A percentile compares a stretch with the other conserved stretches of the same genome.
Evolutionary conservation across 495 filamentous ascomycete species (phyloP).

Genomic region (Daldinia grandis): DNA sequence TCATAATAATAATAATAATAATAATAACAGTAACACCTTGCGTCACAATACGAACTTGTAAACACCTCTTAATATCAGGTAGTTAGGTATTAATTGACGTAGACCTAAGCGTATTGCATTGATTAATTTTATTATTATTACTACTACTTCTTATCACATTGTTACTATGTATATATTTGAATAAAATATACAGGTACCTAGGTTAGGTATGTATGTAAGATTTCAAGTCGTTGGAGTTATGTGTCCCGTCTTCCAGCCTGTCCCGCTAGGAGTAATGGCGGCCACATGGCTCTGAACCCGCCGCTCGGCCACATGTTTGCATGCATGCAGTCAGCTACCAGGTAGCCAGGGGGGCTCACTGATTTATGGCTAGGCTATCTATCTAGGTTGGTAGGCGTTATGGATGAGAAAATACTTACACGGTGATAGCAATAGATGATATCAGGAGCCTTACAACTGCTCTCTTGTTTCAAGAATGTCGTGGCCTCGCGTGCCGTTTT

Average conservation of each 20-base stretch:
- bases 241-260: background rate
- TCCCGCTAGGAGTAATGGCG: constrained; percentile 6
- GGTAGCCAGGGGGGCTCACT: constrained; percentile 17
- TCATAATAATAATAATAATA: background rate
- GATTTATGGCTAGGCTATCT: background rate
- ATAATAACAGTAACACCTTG: background rate
- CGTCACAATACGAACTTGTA: background rate
- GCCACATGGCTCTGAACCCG: constrained; percentile 30
- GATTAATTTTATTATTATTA: too few species aligned
- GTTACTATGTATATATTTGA: background rate
- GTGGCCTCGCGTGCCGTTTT: constrained; percentile 12
- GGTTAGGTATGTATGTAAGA: too few species aligned
- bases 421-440: background rate
- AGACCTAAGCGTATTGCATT: too few species aligned
- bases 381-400: too few species aligned
- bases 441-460: constrained; percentile 8
- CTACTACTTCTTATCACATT: background rate
- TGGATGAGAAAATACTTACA: background rate
- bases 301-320: constrained; percentile 15
- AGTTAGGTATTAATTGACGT: too few species aligned
- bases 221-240: too few species aligned
- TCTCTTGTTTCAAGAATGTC: constrained; percentile 19
- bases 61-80: too few species aligned
- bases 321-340: constrained; percentile 35
- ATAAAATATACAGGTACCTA: too few species aligned